phyloP scores from a whole-genome alignment of 257 asterid species.

The Gardenia jasminoides region DNA sequence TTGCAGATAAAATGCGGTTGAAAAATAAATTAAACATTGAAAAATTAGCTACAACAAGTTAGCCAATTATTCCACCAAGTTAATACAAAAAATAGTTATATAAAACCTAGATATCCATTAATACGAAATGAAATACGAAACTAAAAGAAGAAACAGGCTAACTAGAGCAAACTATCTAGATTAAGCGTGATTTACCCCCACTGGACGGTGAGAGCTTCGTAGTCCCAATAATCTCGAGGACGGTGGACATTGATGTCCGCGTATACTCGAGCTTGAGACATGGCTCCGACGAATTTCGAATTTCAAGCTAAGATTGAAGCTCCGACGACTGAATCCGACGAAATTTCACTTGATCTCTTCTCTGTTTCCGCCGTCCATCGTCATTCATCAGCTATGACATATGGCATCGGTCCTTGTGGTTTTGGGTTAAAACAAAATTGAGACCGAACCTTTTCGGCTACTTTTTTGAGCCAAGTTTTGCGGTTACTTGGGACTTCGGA shows the following conservation, averaged over 20 bases:
- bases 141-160: background rate
- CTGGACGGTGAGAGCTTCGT: conserved; percentile 63
- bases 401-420: background rate
- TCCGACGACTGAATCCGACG: background rate
- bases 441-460: background rate
- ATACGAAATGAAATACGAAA: background rate
- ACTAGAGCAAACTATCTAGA: background rate
- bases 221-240: conserved; percentile 69
- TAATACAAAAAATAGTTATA: background rate
- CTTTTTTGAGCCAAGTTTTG: too few relatives aligned
- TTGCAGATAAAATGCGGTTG: background rate
- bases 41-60: background rate
- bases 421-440: background rate
- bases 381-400: background rate
- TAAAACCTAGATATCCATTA: background rate
- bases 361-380: background rate
- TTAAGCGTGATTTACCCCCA: conserved; percentile 57
- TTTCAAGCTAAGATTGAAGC: background rate
- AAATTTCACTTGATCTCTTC: background rate
- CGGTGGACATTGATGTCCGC: conserved; percentile 62
- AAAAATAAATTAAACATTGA: background rate
- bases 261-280: conserved; percentile 70
- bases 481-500: too few relatives aligned
- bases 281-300: background rate
- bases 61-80: background rate